Evolutionary conservation across 192 early-diverging fungal genomes (phyloP), one percentile per base, ranked within the genome.

Genomic region (Dispira simplex): DNA sequence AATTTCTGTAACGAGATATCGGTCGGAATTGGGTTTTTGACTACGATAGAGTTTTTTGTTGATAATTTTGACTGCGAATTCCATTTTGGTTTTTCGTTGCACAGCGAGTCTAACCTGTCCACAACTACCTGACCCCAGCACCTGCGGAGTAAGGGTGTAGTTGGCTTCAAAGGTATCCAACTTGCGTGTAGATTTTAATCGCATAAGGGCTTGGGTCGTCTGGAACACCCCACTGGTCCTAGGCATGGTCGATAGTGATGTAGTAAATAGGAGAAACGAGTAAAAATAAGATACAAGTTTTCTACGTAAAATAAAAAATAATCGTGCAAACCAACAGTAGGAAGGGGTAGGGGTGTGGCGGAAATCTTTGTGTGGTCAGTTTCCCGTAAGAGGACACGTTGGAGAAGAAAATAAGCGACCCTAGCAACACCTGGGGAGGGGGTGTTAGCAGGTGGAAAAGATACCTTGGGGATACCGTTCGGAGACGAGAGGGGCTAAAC

Each of bases 41-140:
- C 47, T 83, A 83, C 49, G 77, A 85, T 88, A 86, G 26, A 83
- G 62, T 63, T 79, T 75, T 64, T 88, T 88, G 71, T 80, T 85
- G 68, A 92, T 88, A 14, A 92, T 77, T 67, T 92, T 92, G 66
- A 83, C 84, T 8, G 90, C 90, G 71, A 81, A 92, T 39, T 66
- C 74, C 62, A 83, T 70, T 13, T 81, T 81, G 3, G 87, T 88
- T 16, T 79, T 72, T 65, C 85, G 81, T 23, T 75, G 72, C 46
- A 70, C 47, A 65, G 73, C 71, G 57, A 71, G 74, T 25, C 71
- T 73, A 51, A 79, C 77, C 20, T 65, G 66, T 0, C 72, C 68
- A 62, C 74, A 79, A 6, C 66, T 72, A 25, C 77, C 77, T 20
- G 62, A 48, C 16, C 73, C 73, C 0, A 79, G 65, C 32, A 49